Evolutionary conservation across 495 filamentous ascomycete genomes (phyloP), one percentile per base, ranked within the genome.

Genomic region (Penicillium robsamsonii): DNA sequence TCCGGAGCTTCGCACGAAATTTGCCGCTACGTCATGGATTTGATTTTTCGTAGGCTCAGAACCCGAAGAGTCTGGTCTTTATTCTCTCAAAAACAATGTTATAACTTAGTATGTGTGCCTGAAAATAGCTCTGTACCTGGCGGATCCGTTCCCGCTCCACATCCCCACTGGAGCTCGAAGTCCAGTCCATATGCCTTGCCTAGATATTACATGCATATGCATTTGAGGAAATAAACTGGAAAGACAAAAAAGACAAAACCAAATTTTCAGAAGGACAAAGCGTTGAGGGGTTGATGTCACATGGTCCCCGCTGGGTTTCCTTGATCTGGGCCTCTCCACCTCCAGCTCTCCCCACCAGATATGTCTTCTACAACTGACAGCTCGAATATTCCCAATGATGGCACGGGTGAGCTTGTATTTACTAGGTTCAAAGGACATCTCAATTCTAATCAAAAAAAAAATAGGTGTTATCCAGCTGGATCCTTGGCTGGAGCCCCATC

Each of bases 401-500:
- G 52, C 0, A 54, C 52, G 40, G 52, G 52, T 54, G 12, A 54
- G 41, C 17, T 53, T 9, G 0, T 4, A 37, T 18, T 3, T 12
- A 27, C 5, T 18, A 35, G 4, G 0, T 38, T 30, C n/a, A n/a
- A 45, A 24, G 13, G 8, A 9, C 2, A 0, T 29, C 13, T 15
- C 18, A 17, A 54, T 37, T 38, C 2, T 31, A 46, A 50, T 37
- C 1, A n/a, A n/a, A 22, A 22, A 17, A 31, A 13, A 33, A 20
- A 24, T 51, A 95, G 94, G 94, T 64, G 90, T 97, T 46, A 67
- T 96, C 54, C 71, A 87, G 69, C 81, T 97, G 46, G 94, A 98
- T 66, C 91, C 94, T 18, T 97, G 86, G 83, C 86, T 98, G 54
- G 82, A 82, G 15, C 93, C 95, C 9, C 96, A 93, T 80, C 80